Conservation (phyloP, 768 basidiomycete genomes). For the Chalciporus pseudorubinellus region DNA sequence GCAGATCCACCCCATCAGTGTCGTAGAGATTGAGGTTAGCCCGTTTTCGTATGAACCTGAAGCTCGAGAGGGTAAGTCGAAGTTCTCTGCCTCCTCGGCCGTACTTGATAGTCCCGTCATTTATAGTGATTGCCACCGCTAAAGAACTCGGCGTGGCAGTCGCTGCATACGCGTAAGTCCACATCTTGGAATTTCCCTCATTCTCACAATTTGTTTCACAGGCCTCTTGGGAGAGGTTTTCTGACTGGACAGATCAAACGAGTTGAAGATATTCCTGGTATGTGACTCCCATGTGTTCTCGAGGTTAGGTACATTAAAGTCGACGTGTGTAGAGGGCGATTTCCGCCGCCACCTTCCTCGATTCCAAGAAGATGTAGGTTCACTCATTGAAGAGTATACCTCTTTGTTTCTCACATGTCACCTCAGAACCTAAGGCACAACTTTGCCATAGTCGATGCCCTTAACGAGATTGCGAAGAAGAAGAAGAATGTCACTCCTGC, state of each 20-base stretch:
- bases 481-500: conserved; percentile 41
- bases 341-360: conserved; percentile 35
- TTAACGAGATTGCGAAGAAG: conserved; percentile 39
- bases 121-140: conserved; percentile 49
- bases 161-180: conserved; percentile 51
- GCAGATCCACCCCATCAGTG: conserved; percentile 53
- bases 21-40: conserved; percentile 68
- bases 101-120: too few species aligned
- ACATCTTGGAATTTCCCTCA: not conserved
- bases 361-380: conserved; percentile 39
- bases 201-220: conserved; percentile 21
- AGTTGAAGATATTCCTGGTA: conserved; percentile 29
- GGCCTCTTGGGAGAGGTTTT: conserved; percentile 48
- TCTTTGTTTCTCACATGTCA: not conserved
- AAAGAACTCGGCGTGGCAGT: conserved; percentile 54
- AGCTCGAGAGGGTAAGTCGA: conserved; percentile 38
- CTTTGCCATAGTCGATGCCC: conserved; percentile 41
- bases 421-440: conserved; percentile 41
- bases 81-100: not conserved
- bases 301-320: not conserved
- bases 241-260: conserved; percentile 46
- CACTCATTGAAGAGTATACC: conserved; percentile 1
- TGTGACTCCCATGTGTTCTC: not conserved
- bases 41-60: conserved; percentile 55
- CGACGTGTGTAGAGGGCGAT: conserved; percentile 37